A percentile compares a stretch with the other conserved stretches of the same genome.
Evolutionary conservation across 2,329 filamentous ascomycete genomes (phyloP).

Genomic region (Elsinoe australis): DNA sequence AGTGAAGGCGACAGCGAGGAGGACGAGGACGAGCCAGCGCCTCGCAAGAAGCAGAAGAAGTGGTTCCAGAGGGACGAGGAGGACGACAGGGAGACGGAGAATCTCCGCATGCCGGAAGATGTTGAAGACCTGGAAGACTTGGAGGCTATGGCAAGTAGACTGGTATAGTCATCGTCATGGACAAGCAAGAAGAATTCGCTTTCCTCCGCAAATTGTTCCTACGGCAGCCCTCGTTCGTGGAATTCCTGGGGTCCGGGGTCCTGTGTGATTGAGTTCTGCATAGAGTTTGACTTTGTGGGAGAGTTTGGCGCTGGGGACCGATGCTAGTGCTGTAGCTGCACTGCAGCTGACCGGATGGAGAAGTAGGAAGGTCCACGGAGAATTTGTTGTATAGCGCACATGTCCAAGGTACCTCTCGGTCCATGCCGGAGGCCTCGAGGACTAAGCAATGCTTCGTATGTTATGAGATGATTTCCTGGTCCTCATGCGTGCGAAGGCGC

Average conservation of each 20-base stretch:
- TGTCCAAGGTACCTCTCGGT: too few relatives aligned
- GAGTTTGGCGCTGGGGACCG: too few relatives aligned
- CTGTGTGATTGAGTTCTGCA: neutral
- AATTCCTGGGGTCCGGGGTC: slow-evolving; percentile 4
- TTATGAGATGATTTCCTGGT: too few relatives aligned
- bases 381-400: too few relatives aligned
- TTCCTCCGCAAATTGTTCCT: slow-evolving; percentile 6
- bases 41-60: slow-evolving; percentile 63
- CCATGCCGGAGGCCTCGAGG: too few relatives aligned
- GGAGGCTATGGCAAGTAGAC: slow-evolving; percentile 65
- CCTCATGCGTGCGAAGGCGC: too few relatives aligned
- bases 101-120: slow-evolving; percentile 51
- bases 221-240: neutral
- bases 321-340: neutral
- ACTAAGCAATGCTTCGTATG: too few relatives aligned
- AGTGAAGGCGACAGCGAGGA: slow-evolving; percentile 40
- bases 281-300: neutral
- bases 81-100: slow-evolving; percentile 40
- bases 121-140: slow-evolving; percentile 73
- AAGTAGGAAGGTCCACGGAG: too few relatives aligned
- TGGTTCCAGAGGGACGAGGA: slow-evolving; percentile 66
- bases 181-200: slow-evolving; percentile 2
- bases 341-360: too few relatives aligned
- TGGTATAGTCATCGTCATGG: slow-evolving; percentile 43
- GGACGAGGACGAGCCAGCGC: slow-evolving; percentile 39